Evolutionary conservation across 1,139 yeast genomes (phyloP).

Genomic region (Diutina neorugosa): DNA sequence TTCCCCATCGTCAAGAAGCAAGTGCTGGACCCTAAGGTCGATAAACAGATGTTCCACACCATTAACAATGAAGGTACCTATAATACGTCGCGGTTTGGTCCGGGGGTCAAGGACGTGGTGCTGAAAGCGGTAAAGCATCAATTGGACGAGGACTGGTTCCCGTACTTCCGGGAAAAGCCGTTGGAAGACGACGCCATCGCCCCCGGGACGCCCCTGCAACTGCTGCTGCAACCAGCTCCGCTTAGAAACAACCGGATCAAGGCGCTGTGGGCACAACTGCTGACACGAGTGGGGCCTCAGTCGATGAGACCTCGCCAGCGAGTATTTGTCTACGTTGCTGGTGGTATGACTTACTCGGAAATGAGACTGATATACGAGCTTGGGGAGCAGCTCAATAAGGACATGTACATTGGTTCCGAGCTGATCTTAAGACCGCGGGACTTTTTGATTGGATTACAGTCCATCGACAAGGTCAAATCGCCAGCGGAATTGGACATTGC

Average conservation of each 20-base stretch:
- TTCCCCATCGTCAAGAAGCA: conserved; percentile 46
- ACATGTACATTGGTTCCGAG: conserved; percentile 77
- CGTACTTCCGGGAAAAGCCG: conserved; percentile 71
- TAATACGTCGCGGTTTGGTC: conserved; percentile 67
- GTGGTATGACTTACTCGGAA: conserved; percentile 84
- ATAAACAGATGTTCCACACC: conserved; percentile 45
- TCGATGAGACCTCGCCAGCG: conserved; percentile 46
- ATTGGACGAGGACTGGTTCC: conserved; percentile 49
- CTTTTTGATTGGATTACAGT: conserved; percentile 33
- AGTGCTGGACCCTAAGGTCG: conserved; percentile 25
- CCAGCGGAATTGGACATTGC: conserved; percentile 23
- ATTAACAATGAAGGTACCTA: conserved; percentile 55
- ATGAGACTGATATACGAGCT: conserved; percentile 66
- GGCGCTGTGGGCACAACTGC: conserved; percentile 61
- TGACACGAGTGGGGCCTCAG: neutral
- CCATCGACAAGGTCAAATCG: conserved; percentile 24
- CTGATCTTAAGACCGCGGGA: conserved; percentile 57
- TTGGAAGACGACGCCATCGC: conserved; percentile 33
- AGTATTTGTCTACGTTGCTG: conserved; percentile 72
- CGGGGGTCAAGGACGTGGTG: conserved; percentile 53
- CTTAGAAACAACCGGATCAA: conserved; percentile 65
- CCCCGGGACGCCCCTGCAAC: neutral
- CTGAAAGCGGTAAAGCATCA: conserved; percentile 35
- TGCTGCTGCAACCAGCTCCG: conserved; percentile 15
- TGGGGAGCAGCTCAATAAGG: conserved; percentile 49